A percentile compares a stretch with the other conserved stretches of the same genome.
phyloP scores from a whole-genome alignment of 208 protist genomes.

The Acanthamoeba triangularis region DNA sequence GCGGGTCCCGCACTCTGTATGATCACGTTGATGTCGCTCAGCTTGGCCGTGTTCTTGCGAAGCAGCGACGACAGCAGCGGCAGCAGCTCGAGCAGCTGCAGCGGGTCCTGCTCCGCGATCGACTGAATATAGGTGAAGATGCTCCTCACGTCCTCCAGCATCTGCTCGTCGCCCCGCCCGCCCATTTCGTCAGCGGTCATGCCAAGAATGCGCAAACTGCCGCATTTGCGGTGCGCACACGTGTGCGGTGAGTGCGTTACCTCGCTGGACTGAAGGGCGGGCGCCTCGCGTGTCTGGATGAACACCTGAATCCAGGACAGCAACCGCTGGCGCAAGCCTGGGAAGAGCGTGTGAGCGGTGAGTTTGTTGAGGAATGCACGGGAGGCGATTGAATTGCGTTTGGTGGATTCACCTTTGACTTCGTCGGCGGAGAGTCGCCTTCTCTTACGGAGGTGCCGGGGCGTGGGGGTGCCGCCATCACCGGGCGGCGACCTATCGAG shows the following conservation, averaged over 20 bases:
- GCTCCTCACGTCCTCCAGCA: constrained; percentile 43
- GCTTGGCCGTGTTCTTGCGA: not conserved
- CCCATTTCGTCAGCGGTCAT: no score
- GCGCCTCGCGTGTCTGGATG: constrained; percentile 17
- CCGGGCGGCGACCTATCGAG: constrained; percentile 5
- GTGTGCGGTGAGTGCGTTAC: not conserved
- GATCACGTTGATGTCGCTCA: constrained; percentile 40
- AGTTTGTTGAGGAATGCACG: no score
- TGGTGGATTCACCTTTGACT: not conserved
- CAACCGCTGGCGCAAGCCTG: constrained; percentile 44
- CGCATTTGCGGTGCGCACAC: not conserved
- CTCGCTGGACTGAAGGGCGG: not conserved
- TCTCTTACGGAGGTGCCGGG: not conserved
- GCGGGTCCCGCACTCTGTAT: not conserved
- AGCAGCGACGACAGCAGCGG: constrained; percentile 34
- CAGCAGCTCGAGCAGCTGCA: constrained; percentile 68
- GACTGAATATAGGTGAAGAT: constrained; percentile 61
- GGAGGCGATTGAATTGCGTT: not conserved
- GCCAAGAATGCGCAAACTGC: not conserved
- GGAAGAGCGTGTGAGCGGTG: not conserved
- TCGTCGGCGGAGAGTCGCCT: not conserved
- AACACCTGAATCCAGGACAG: constrained; percentile 69
- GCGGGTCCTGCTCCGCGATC: constrained; percentile 24
- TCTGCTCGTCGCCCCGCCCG: not conserved
- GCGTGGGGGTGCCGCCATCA: not conserved